Evolutionary conservation across 768 basidiomycete species (phyloP).

Genomic region (Gelatoporia subvermispora): DNA sequence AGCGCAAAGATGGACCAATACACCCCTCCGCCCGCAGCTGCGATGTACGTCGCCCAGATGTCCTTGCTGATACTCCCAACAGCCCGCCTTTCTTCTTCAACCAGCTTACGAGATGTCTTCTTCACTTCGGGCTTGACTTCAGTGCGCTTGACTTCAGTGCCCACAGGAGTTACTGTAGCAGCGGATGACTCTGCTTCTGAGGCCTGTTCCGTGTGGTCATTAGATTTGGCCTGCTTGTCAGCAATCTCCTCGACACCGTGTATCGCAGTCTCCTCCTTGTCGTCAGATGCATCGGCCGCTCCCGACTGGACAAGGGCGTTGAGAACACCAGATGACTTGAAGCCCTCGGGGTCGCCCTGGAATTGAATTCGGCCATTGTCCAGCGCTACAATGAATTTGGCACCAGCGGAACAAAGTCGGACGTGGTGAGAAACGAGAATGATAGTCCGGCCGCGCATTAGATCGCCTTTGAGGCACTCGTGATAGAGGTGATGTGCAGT

Average conservation of each 20-base stretch:
- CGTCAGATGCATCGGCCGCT: conserved; percentile 32
- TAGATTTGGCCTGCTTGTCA: conserved; percentile 14
- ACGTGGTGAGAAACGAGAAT: conserved; percentile 94
- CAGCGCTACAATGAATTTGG: conserved; percentile 76
- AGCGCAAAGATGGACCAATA: conserved; percentile 37
- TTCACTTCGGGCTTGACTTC: conserved; percentile 25
- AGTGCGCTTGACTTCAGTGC: conserved; percentile 18
- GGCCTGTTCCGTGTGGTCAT: conserved; percentile 15
- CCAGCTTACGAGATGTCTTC: conserved; percentile 71
- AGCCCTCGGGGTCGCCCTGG: conserved; percentile 59
- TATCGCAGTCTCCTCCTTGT: conserved; percentile 39
- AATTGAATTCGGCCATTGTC: conserved; percentile 80
- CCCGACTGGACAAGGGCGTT: conserved; percentile 59
- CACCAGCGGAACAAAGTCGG: conserved; percentile 77
- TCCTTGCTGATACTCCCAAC: conserved; percentile 40
- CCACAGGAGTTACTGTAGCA: conserved; percentile 22
- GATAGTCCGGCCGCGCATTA: conserved; percentile 75
- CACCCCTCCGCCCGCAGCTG: conserved; percentile 30
- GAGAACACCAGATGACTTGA: conserved; percentile 63
- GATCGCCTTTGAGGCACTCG: conserved; percentile 73
- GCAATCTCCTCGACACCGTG: conserved; percentile 29
- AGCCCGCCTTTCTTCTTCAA: conserved; percentile 60
- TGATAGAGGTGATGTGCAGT: conserved; percentile 80
- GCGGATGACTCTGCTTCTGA: conserved; percentile 45
- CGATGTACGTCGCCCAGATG: conserved; percentile 44